Evolutionary conservation across 257 asterid species (phyloP).

Genomic region (Plantago elongata): DNA sequence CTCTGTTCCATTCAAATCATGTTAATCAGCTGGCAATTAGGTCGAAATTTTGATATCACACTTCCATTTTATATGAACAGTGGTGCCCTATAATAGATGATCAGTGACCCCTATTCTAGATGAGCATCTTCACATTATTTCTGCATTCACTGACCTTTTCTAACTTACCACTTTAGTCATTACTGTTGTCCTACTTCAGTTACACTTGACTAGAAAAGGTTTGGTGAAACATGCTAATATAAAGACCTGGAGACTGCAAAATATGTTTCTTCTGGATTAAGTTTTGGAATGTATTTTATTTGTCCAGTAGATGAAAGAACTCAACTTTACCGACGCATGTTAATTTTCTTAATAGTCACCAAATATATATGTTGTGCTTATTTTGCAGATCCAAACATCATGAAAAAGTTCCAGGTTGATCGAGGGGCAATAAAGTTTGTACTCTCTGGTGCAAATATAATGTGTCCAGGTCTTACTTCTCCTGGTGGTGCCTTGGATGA

Average conservation of each 20-base stretch:
- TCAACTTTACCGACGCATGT: conserved; percentile 1
- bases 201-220: conserved; percentile 3
- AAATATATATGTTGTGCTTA: conserved; percentile 9
- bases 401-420: conserved; percentile 96
- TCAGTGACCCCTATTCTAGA: neutral
- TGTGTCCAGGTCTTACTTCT: conserved; percentile 99
- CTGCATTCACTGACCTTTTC: neutral
- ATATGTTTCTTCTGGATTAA: neutral
- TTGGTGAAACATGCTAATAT: neutral
- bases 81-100: conserved; percentile 5
- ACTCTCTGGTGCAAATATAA: conserved; percentile 97
- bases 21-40: neutral
- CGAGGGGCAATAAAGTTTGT: conserved; percentile 93
- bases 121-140: conserved; percentile 2
- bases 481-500: conserved; percentile 95
- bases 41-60: conserved; percentile 8
- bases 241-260: neutral
- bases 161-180: neutral
- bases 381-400: conserved; percentile 84
- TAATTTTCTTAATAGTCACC: neutral
- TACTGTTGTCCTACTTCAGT: neutral
- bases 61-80: neutral
- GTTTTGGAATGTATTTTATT: neutral
- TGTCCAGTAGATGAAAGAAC: neutral
- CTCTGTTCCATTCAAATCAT: neutral